A percentile compares a stretch with the other conserved stretches of the same genome.
Conservation (phyloP, 2,329 filamentous ascomycete species). For the Fusarium sp. region DNA sequence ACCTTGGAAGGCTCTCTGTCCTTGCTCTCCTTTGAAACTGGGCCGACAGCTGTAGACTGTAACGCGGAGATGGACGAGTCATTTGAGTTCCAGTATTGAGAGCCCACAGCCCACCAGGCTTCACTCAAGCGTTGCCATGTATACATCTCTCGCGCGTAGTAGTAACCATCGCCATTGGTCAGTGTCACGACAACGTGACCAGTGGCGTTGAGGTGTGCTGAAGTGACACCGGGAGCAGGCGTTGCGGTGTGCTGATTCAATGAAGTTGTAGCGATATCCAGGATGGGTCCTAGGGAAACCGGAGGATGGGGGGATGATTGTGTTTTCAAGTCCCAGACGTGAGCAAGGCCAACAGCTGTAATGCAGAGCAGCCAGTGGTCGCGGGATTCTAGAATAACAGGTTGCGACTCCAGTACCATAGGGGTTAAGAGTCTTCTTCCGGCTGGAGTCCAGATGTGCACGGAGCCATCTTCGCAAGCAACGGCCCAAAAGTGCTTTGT, state of each 20-base stretch:
- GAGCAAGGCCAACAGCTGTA: conserved; percentile 85
- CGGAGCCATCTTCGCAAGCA: conserved; percentile 89
- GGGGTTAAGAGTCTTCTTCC: conserved; percentile 87
- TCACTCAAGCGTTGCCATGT: conserved; percentile 97
- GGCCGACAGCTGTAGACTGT: conserved; percentile 75
- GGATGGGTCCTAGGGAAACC: conserved; percentile 85
- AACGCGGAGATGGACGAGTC: conserved; percentile 88
- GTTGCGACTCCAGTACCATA: conserved; percentile 88
- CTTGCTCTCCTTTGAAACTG: conserved; percentile 60
- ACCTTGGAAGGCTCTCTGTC: conserved; percentile 60
- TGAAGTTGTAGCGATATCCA: conserved; percentile 85
- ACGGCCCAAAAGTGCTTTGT: conserved; percentile 93
- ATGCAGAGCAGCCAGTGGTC: conserved; percentile 91
- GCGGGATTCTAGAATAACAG: conserved; percentile 91
- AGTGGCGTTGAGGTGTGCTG: conserved; percentile 88
- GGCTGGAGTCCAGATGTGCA: conserved; percentile 93
- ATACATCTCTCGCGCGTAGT: conserved; percentile 86
- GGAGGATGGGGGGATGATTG: conserved; percentile 89
- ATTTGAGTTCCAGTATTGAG: conserved; percentile 98
- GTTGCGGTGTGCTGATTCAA: conserved; percentile 81
- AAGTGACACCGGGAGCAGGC: conserved; percentile 84
- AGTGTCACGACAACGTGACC: conserved; percentile 90
- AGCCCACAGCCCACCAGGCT: conserved; percentile 97
- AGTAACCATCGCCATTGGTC: conserved; percentile 93
- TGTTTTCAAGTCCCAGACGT: conserved; percentile 92